A percentile compares a stretch with the other conserved stretches of the same genome.
These are phyloP conservation scores for Pulveroboletus sp. DNA, from an alignment of 768 basidiomycete genomes.

Conservation along the genomic window DNA sequence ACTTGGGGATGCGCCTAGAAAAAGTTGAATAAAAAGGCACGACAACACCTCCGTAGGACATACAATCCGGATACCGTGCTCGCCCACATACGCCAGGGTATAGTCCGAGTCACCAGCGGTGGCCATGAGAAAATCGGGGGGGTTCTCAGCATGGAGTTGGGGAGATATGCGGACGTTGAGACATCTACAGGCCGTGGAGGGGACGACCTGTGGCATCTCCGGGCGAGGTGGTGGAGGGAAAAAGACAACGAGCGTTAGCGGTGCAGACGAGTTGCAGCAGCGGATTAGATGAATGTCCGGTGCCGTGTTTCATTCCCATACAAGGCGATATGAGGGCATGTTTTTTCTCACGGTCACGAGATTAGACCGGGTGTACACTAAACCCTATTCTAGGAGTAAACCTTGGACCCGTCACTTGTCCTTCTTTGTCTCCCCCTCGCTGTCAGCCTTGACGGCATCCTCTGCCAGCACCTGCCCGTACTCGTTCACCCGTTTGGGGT, in stretches of 20 bases:
- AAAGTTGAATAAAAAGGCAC: conserved; percentile 4
- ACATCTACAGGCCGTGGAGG: conserved; percentile 60
- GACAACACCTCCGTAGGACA: conserved; percentile 23
- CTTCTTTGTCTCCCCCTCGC: conserved; percentile 54
- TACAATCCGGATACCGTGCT: conserved; percentile 67
- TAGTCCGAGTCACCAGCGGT: conserved; percentile 38
- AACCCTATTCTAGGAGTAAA: background rate
- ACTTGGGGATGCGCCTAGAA: conserved; percentile 64
- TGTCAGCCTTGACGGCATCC: conserved; percentile 42
- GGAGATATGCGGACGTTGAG: conserved; percentile 64
- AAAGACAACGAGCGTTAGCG: conserved; percentile 24
- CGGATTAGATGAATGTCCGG: conserved; percentile 35
- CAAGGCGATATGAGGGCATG: conserved; percentile 16
- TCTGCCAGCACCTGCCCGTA: conserved; percentile 80
- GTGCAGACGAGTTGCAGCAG: conserved; percentile 16
- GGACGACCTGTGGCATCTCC: conserved; percentile 14
- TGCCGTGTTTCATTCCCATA: conserved; percentile 28
- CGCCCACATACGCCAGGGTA: conserved; percentile 57
- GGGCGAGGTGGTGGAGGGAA: conserved; percentile 15
- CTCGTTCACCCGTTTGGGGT: conserved; percentile 93
- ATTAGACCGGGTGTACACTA: background rate
- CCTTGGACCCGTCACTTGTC: conserved; percentile 36
- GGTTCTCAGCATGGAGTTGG: conserved; percentile 26
- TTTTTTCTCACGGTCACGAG: conserved; percentile 21
- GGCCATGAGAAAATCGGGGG: conserved; percentile 34